Conservation (phyloP, 164 flowering plant genomes). For the Santalum album region DNA sequence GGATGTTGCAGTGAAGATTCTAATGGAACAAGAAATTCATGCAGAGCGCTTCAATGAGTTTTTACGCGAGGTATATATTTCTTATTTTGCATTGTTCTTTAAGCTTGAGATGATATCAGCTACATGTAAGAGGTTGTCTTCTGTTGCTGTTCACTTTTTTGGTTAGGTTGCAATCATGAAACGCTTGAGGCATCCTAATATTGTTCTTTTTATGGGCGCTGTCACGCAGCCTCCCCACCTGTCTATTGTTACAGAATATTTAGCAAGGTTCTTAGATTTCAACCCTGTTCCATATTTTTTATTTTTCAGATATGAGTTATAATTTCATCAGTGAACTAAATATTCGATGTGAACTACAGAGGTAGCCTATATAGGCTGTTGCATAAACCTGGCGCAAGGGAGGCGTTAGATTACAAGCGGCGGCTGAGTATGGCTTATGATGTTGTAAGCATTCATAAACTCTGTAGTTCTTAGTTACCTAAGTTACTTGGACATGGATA, state of each 20-base stretch:
- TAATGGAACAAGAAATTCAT: slow-evolving; percentile 91
- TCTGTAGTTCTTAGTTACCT: no score
- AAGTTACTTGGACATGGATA: no score
- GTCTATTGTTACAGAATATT: slow-evolving; percentile 93
- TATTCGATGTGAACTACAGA: slow-evolving; percentile 36
- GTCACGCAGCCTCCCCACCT: slow-evolving; percentile 89
- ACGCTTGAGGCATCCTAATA: slow-evolving; percentile 92
- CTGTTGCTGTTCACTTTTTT: slow-evolving; percentile 5
- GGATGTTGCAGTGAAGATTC: slow-evolving; percentile 99
- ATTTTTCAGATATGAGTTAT: background rate
- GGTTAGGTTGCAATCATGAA: slow-evolving; percentile 90
- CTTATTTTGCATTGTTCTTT: background rate
- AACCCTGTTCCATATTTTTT: background rate
- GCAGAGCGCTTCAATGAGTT: slow-evolving; percentile 78
- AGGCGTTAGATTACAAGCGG: slow-evolving; percentile 77
- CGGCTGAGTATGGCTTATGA: slow-evolving; percentile 90
- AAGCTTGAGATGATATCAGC: background rate
- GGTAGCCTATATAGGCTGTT: slow-evolving; percentile 91
- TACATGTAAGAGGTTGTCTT: background rate
- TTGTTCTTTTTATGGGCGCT: slow-evolving; percentile 98
- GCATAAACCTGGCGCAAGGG: slow-evolving; percentile 81
- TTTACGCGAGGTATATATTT: slow-evolving; percentile 64
- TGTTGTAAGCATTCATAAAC: slow-evolving; percentile 54
- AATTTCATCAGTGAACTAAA: background rate
- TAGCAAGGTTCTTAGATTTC: slow-evolving; percentile 59